These are phyloP conservation scores for Begonia masoniana DNA, from an alignment of 306 rosid species.

Conservation along the genomic window DNA sequence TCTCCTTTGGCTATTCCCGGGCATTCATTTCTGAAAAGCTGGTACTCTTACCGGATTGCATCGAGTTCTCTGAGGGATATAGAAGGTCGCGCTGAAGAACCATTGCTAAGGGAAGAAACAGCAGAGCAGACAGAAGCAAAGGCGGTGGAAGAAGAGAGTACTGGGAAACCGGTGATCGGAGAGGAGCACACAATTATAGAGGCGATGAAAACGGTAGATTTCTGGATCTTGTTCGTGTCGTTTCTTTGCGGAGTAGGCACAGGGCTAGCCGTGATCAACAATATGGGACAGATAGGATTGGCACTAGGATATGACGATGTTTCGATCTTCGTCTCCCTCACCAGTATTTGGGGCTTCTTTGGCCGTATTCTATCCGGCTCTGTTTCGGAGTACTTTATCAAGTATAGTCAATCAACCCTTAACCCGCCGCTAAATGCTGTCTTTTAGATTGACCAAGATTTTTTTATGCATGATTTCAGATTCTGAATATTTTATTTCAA, in stretches of 20 bases:
- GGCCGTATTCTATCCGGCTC: slow-evolving; percentile 66
- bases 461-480: too few relatives aligned
- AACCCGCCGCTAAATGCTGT: too few relatives aligned
- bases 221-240: slow-evolving; percentile 81
- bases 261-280: slow-evolving; percentile 78
- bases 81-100: slow-evolving; percentile 27
- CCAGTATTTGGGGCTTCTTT: slow-evolving; percentile 70
- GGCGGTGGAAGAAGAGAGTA: slow-evolving; percentile 3
- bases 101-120: slow-evolving; percentile 17
- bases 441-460: too few relatives aligned
- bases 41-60: slow-evolving; percentile 6
- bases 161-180: slow-evolving; percentile 37
- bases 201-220: slow-evolving; percentile 42
- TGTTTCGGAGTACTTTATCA: slow-evolving; percentile 58
- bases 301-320: slow-evolving; percentile 74
- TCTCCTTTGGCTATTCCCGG: slow-evolving; percentile 53
- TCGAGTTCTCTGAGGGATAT: slow-evolving; percentile 10
- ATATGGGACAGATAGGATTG: slow-evolving; percentile 90
- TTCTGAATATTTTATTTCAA: too few relatives aligned
- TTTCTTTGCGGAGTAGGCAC: slow-evolving; percentile 90
- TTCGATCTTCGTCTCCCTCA: slow-evolving; percentile 60
- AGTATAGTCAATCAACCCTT: slow-evolving; percentile 18
- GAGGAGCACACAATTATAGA: slow-evolving; percentile 76
- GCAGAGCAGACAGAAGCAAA: slow-evolving; percentile 3
- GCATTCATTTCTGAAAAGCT: slow-evolving; percentile 18